Percentiles rank a stretch among this genome's conserved stretches.
These are phyloP conservation scores for Acidiella bohemica DNA, from an alignment of 495 filamentous ascomycete genomes.

Conservation along the genomic window DNA sequence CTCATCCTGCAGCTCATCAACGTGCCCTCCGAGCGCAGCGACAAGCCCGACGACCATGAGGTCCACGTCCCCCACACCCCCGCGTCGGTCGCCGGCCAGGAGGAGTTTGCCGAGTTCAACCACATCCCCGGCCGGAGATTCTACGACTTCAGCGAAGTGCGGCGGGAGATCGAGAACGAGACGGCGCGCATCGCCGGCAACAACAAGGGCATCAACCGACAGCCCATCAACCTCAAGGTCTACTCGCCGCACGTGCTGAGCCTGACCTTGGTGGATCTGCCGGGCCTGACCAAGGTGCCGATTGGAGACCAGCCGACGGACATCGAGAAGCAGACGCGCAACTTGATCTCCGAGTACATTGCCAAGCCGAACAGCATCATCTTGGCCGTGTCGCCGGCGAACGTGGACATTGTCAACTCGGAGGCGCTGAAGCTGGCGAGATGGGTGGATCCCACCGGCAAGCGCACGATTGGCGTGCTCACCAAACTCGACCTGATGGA, in stretches of 20 bases:
- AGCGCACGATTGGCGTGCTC: conserved; percentile 90
- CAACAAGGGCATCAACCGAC: conserved; percentile 97
- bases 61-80: conserved; percentile 55
- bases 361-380: conserved; percentile 99
- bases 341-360: conserved; percentile 94
- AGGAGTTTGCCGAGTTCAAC: conserved; percentile 96
- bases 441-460: conserved; percentile 89
- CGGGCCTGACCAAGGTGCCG: conserved; percentile 90
- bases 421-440: conserved; percentile 93
- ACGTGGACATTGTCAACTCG: conserved; percentile 97
- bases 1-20: conserved; percentile 98
- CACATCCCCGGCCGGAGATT: conserved; percentile 83
- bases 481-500: conserved; percentile 99
- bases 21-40: conserved; percentile 64
- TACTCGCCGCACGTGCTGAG: conserved; percentile 96
- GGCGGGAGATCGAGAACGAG: conserved; percentile 94
- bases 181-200: conserved; percentile 87
- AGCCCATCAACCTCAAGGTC: conserved; percentile 97
- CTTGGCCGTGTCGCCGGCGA: conserved; percentile 90
- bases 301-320: conserved; percentile 97
- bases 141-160: conserved; percentile 82
- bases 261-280: conserved; percentile 89
- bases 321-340: conserved; percentile 97
- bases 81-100: conserved; percentile 52
- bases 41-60: conserved; percentile 50